Evolutionary conservation across 179 eudicot species (phyloP).

Genomic region (Vitellaria paradoxa): DNA sequence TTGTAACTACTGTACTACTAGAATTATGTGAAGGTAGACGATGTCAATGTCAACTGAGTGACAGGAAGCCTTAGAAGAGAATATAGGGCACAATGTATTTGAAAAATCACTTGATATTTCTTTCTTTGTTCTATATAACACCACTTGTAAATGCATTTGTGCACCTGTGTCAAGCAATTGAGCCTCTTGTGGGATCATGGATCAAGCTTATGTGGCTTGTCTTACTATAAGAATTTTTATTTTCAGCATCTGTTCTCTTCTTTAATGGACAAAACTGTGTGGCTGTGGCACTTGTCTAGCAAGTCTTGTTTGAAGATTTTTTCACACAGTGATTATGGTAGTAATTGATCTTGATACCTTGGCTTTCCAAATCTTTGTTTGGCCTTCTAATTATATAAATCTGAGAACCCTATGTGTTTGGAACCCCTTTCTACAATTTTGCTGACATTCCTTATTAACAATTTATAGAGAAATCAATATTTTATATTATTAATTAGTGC

Average conservation of each 20-base stretch:
- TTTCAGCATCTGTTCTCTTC: conserved; percentile 95
- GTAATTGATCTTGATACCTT: conserved; percentile 9
- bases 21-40: background rate
- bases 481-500: background rate
- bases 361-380: background rate
- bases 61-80: background rate
- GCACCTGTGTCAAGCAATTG: background rate
- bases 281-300: conserved; percentile 90
- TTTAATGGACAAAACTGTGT: conserved; percentile 98
- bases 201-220: background rate
- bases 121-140: background rate
- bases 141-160: background rate
- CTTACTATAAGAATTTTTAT: conserved; percentile 8
- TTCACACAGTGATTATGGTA: conserved; percentile 98
- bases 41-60: background rate
- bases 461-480: background rate
- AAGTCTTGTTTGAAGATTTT: conserved; percentile 84
- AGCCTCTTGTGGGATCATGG: background rate
- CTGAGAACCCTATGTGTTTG: background rate
- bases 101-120: background rate
- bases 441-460: background rate
- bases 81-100: no score
- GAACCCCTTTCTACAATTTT: conserved; percentile 4
- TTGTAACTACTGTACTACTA: background rate
- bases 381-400: background rate